These are phyloP conservation scores for Talaromyces sp. DNA, from an alignment of 2,329 filamentous ascomycete genomes.

Conservation along the genomic window DNA sequence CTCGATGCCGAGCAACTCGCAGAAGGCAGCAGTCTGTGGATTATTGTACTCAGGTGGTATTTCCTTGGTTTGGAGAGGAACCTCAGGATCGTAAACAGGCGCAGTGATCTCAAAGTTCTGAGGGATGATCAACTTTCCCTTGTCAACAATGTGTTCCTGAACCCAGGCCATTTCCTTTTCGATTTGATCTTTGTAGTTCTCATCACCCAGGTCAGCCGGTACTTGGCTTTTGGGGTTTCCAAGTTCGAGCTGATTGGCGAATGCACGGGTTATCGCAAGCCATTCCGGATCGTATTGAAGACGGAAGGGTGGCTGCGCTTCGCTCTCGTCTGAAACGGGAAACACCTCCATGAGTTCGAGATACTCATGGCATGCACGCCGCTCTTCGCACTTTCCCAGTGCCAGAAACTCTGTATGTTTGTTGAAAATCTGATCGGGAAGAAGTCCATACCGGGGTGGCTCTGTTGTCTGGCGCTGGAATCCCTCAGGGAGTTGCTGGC, in stretches of 20 bases:
- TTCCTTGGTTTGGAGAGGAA: constrained; percentile 57
- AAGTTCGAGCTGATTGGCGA: constrained; percentile 63
- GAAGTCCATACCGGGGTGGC: constrained; percentile 56
- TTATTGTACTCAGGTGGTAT: constrained; percentile 80
- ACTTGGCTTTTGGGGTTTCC: constrained; percentile 57
- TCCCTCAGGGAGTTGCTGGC: constrained; percentile 71
- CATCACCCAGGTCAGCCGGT: constrained; percentile 64
- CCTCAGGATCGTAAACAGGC: constrained; percentile 61
- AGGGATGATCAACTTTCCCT: constrained; percentile 65
- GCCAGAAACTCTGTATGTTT: constrained; percentile 78
- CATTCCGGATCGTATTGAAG: constrained; percentile 89
- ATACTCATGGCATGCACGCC: constrained; percentile 70
- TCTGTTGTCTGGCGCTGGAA: constrained; percentile 49
- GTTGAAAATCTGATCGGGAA: constrained; percentile 72
- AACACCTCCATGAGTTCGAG: constrained; percentile 71
- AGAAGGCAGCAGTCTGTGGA: constrained; percentile 79
- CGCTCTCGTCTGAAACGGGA: constrained; percentile 40
- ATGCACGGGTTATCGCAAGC: constrained; percentile 86
- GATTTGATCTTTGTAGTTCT: constrained; percentile 65
- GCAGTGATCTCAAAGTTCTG: constrained; percentile 76
- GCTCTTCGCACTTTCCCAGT: constrained; percentile 71
- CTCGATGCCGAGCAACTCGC: constrained; percentile 69
- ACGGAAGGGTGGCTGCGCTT: constrained; percentile 47
- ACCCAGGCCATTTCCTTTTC: constrained; percentile 74
- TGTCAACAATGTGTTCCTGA: constrained; percentile 65